Evolutionary conservation across 2,329 filamentous ascomycete genomes (phyloP), one percentile per base, ranked within the genome.

Genomic region (Fusarium sp.): DNA sequence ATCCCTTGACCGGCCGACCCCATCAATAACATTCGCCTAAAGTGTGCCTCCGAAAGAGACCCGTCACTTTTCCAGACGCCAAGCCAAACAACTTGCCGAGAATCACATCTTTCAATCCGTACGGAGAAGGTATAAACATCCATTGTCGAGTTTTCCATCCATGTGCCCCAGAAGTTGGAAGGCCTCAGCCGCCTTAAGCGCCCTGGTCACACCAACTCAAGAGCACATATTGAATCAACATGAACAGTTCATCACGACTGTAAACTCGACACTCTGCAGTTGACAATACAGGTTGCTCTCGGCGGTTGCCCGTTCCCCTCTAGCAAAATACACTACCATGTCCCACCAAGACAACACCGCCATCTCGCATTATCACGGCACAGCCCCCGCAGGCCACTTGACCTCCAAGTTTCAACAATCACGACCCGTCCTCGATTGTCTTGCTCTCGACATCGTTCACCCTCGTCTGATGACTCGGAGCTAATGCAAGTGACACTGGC

Each of bases 401-500:
- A 39, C 27, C 24, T 58, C 50, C 27, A 33, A 22, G 27, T 52
- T 52, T 64, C 52, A 41, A 39, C 54, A 60, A 61, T n/a, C 33
- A 61, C 56, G 22, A 20, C 50, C 52, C 29, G 24, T 20, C 52
- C n/a, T 45, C 13, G 31, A 58, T 65, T 22, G 45, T 59, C 54
- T 41, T 43, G 58, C 63, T 54, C 72, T 54, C 41, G 50, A 50
- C 45, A 54, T 63, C 33, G 24, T 43, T 41, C 57, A 73, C 63
- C 73, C 72, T 68, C 69, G 66, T 68, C 72, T 69, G 64, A 75
- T 71, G 69, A 72, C 72, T 73, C n/a, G 63, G 72, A 70, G 57
- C 76, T 78, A 74, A 78, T 78, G 76, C 76, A 69, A 75, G 76
- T 78, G 76, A 78, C 76, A 69, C 76, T 73, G 63, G 68, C 71